Base-by-base conservation (phyloP, 2,329 filamentous ascomycete genomes). In the Cladophialophora immunda region DNA sequence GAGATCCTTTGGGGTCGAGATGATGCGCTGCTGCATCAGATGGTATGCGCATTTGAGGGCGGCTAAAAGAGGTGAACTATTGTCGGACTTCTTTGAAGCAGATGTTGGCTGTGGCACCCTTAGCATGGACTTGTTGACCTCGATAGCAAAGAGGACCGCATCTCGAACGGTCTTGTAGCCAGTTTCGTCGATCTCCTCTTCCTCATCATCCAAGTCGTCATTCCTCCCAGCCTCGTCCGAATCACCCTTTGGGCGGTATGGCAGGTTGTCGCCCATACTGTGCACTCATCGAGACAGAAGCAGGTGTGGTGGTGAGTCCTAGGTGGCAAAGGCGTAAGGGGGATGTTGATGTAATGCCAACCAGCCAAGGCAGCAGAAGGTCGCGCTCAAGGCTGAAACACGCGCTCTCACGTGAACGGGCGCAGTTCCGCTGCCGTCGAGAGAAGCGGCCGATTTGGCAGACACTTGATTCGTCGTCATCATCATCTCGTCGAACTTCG, bases 1-100 rank as follows among this genome's bases (percentile, higher is more conserved):
- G 92, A 97, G 96, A 69, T 99, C 95, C 75, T 90, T 94, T 1
- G 95, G 95, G 68, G 94, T 94, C 3, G 94, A 94, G 73, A 99
- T 98, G 78, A 99, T 98, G 73, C 95, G 92, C 81, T 98, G 94
- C 80, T 98, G 93, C 92, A 99, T 97, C 61, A 99, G 84, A 75
- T 93, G 89, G 75, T 97, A 97, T 65, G 94, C 95, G 74, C 93
- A 97, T 84, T 97, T 97, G 58, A 99, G 81, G 3, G 95, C 94
- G 17, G 94, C 94, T 60, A 90, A 85, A 0, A 93, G 85, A 3
- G 94, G 89, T 53, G 91, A 94, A 74, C 94, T 92, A 65, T 84
- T 88, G 70, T 92, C 90, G 52, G 89, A 87, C 77, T 93, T 94
- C 80, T 92, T 97, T 58, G 89, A 86, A 68, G 87, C 84, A 8